Evolutionary conservation across 225 moss, liverwort and hornwort species (phyloP).

Genomic region (Polytrichum formosum): DNA sequence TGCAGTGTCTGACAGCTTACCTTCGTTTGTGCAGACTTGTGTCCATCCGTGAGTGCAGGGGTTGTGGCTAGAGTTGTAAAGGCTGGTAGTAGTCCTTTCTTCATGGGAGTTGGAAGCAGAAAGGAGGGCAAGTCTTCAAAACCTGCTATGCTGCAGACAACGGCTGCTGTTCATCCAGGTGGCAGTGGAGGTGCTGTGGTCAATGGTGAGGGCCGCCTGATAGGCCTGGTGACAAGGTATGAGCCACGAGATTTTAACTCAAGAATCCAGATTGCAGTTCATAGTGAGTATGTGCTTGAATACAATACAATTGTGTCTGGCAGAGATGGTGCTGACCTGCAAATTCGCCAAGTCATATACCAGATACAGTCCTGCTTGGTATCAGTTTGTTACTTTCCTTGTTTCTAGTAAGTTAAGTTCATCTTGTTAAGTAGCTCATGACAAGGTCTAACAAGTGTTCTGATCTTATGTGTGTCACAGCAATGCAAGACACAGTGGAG

Average conservation of each 20-base stretch:
- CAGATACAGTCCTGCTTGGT: no score
- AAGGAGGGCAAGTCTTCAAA: conserved; percentile 35
- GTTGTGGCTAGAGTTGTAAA: conserved; percentile 96
- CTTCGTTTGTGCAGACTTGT: conserved; percentile 65
- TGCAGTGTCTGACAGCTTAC: neutral
- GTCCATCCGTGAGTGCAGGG: conserved; percentile 89
- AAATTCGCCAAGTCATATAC: no score
- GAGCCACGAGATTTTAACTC: neutral
- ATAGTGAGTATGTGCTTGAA: no score
- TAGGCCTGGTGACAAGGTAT: conserved; percentile 95
- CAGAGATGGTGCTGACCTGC: no score
- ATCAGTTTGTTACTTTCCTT: no score
- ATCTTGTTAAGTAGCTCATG: no score
- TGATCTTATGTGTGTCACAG: conserved; percentile 28
- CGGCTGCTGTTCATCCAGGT: conserved; percentile 96
- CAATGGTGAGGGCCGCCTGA: conserved; percentile 87
- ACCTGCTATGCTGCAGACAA: conserved; percentile 96
- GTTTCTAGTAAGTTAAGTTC: no score
- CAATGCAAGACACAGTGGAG: conserved; percentile 95
- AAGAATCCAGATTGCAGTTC: no score
- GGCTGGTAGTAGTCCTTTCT: conserved; percentile 55
- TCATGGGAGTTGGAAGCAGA: conserved; percentile 26
- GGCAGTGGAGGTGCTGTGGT: conserved; percentile 99
- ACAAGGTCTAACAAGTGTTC: no score
- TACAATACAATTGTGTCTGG: no score